Evolutionary conservation across 1,139 yeast genomes (phyloP).

Genomic region (Suhomyces yuchorum): DNA sequence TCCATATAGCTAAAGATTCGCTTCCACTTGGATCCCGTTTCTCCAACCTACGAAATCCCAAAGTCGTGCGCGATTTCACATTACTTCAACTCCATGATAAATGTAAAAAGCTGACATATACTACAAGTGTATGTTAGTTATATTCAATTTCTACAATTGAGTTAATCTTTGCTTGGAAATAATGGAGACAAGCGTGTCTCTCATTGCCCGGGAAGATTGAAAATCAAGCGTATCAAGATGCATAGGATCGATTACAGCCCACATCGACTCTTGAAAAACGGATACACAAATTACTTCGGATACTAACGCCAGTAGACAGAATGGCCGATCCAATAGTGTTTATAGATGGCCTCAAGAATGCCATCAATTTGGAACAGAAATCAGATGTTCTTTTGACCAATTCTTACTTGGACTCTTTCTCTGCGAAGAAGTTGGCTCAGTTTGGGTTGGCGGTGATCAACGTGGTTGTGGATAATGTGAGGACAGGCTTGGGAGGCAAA

Average conservation of each 20-base stretch:
- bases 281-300: constrained; percentile 24
- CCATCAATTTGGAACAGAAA: constrained; percentile 57
- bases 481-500: constrained; percentile 84
- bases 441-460: constrained; percentile 78
- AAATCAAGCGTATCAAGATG: constrained; percentile 27
- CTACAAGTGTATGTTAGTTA: neutral
- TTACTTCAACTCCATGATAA: neutral
- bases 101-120: neutral
- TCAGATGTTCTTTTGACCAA: constrained; percentile 62
- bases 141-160: constrained; percentile 1
- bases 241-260: constrained; percentile 18
- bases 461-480: constrained; percentile 56
- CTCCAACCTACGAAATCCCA: neutral
- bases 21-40: too few relatives aligned
- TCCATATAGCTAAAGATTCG: too few relatives aligned
- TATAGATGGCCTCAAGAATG: constrained; percentile 49
- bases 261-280: constrained; percentile 34
- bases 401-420: constrained; percentile 47
- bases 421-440: constrained; percentile 66
- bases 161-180: constrained; percentile 6
- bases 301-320: constrained; percentile 9
- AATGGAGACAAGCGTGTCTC: constrained; percentile 1
- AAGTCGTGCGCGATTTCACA: neutral
- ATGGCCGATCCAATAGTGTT: constrained; percentile 8
- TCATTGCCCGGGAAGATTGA: constrained; percentile 14